Evolutionary conservation across 139 green algal species (phyloP), one percentile per base, ranked within the genome.

Genomic region (Edaphochlamys debaryana): DNA sequence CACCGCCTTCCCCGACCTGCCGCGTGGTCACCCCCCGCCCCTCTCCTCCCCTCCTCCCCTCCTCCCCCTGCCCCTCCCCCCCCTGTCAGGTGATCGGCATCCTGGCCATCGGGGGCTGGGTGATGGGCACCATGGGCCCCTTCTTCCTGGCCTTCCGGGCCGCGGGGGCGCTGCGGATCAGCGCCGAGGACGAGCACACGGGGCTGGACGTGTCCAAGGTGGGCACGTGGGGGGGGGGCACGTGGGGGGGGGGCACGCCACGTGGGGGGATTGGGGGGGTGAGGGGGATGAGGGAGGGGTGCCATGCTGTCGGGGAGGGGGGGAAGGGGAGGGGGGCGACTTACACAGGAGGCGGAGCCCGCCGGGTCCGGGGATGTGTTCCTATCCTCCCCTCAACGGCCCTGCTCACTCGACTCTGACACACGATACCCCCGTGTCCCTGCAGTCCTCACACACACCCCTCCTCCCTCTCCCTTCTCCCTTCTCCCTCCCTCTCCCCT

Each of bases 81-180:
- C n/a, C n/a, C 36, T 13, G 4, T 17, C 83, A 93, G 78, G 72
- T 94, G 25, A 69, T 97, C 15, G 91, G 89, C 66, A 80, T 95
- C 13, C 52, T 96, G 37, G 79, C 86, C 40, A 93, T 97, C 50
- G 64, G 81, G 60, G 84, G 45, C 38, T 95, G 86, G 79, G 63
- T 94, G 86, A 82, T 69, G 81, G 71, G 52, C 17, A 63, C 85
- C 45, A 87, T 85, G 66, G 87, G 62, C 37, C 56, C 81, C 34
- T 85, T 97, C 72, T 97, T 98, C 92, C 90, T 90, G 67, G 50
- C 84, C 23, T 87, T 98, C 69, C 92, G 93, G 73, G 70, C 80
- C 42, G 42, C 92, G 4, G 84, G 85, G 48, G 62, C 85, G 38
- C 80, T 97, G 50, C 83, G 94, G 41, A 92, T 95, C 67, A 88